Conservation (phyloP, 2,329 filamentous ascomycete genomes). For the Whalleya microplaca region DNA sequence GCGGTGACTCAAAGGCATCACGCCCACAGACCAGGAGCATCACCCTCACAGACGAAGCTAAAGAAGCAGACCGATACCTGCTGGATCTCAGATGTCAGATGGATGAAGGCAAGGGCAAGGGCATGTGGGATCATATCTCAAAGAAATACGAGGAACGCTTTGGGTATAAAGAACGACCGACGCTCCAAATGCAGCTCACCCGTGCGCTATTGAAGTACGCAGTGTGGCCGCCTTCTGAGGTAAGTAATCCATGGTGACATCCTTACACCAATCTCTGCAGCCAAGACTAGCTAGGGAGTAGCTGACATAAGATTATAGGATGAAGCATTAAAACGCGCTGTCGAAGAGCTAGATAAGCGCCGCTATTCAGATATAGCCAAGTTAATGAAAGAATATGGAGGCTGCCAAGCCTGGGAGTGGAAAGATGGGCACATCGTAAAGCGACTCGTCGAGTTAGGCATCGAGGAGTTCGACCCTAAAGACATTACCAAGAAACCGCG, state of each 20-base stretch:
- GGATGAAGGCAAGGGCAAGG: slow-evolving; percentile 54
- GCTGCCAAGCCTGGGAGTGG: slow-evolving; percentile 54
- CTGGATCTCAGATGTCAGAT: slow-evolving; percentile 53
- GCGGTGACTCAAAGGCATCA: slow-evolving; percentile 40
- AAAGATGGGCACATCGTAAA: slow-evolving; percentile 54
- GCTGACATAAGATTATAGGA: slow-evolving; percentile 39
- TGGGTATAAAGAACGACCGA: slow-evolving; percentile 47
- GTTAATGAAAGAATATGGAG: slow-evolving; percentile 53
- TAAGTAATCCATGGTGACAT: slow-evolving; percentile 40
- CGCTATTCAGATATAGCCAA: slow-evolving; percentile 48
- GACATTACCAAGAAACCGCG: slow-evolving; percentile 45
- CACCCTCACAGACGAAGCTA: slow-evolving; percentile 48
- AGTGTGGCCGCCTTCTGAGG: slow-evolving; percentile 54
- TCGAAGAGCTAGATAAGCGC: slow-evolving; percentile 44
- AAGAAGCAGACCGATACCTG: slow-evolving; percentile 52
- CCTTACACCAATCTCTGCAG: background rate
- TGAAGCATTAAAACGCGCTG: slow-evolving; percentile 43
- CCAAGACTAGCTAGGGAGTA: slow-evolving; percentile 14
- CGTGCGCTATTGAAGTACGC: slow-evolving; percentile 53
- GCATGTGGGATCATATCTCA: slow-evolving; percentile 62
- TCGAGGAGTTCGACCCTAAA: slow-evolving; percentile 49
- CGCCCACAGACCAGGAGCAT: slow-evolving; percentile 32
- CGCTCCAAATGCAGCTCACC: slow-evolving; percentile 60
- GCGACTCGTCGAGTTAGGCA: slow-evolving; percentile 51
- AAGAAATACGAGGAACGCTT: slow-evolving; percentile 45